These are phyloP conservation scores for Mycena alexandri DNA, from an alignment of 768 basidiomycete genomes.

Conservation along the genomic window DNA sequence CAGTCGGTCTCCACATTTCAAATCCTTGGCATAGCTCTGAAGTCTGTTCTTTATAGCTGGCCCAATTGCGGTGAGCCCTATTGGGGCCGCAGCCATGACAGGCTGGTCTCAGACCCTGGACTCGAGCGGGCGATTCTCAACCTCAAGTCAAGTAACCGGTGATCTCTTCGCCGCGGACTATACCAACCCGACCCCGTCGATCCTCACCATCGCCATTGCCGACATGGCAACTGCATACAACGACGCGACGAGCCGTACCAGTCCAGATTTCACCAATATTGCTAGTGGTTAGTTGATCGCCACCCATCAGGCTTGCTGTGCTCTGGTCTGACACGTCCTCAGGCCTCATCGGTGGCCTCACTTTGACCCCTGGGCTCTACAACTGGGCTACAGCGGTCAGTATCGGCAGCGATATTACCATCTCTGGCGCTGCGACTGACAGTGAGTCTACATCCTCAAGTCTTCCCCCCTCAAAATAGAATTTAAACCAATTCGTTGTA, in stretches of 20 bases:
- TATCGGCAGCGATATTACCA: slow-evolving; percentile 3
- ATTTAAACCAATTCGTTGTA: slow-evolving; percentile 1
- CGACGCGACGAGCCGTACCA: background rate
- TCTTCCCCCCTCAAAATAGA: background rate
- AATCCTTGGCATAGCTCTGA: too few species aligned
- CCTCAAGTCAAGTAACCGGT: background rate
- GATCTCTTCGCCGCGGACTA: background rate
- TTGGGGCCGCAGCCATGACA: background rate
- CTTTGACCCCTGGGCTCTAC: slow-evolving; percentile 6
- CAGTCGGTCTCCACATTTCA: too few species aligned
- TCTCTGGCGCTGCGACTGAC: slow-evolving; percentile 6
- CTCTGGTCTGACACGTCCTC: too few species aligned
- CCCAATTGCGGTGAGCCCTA: too few species aligned
- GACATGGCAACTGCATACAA: background rate
- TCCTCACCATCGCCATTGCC: background rate
- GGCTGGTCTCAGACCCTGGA: background rate
- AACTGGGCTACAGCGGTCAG: background rate
- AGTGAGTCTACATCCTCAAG: background rate
- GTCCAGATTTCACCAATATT: background rate
- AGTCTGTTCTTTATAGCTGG: too few species aligned
- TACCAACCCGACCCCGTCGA: background rate
- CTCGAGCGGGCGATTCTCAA: background rate
- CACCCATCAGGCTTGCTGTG: too few species aligned
- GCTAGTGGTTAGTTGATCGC: background rate
- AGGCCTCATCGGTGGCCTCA: too few species aligned